Base-by-base conservation (phyloP, 257 asterid species). In the Solanum rostratum region DNA sequence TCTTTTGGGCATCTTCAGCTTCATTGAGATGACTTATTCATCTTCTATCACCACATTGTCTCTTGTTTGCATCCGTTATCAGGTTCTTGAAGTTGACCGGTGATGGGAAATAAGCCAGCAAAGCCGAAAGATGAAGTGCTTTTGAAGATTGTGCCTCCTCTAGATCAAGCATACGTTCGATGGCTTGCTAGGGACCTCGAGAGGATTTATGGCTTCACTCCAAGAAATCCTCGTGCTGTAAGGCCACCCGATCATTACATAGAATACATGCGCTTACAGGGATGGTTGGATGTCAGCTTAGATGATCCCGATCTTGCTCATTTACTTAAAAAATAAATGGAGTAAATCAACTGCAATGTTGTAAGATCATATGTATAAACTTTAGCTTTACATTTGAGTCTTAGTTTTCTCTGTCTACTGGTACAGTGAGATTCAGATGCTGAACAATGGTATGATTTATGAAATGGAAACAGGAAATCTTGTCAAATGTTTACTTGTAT, bases 221-320 rank as follows among this genome's bases (percentile, higher is more conserved):
- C 95, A 19, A 92, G 87, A 84, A 92, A 96, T 39, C 92, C 95
- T 52, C 88, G 85, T 3, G 93, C 98, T 37, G 80, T 93, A 80
- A 86, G 89, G 88, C 99, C 99, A 84, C 97, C 99, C 0, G 97
- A 93, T 49, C 98, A 94, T 88, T 91, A 93, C 87, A 89, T 96
- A 2, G 96, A 95, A 80, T 90, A 87, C 91, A 96, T 96, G 99
- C 97, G 89, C 4, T 13, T 93, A 88, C 87, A 92, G n/a, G 98
- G 99, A n/a, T 92, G 95, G 99, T 81, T 95, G 89, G 99, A 96
- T 86, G 63, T 94, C 86, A 89, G 93, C 92, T 79, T 93, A 86
- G 87, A 92, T 59, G 98, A 95, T 83, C 99, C 97, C 3, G 95
- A 93, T 83, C 90, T 95, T 1, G 96, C 94, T 0, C 97, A 80